phyloP scores from a whole-genome alignment of 805 yeast species.

The Zygosaccharomyces siamensis region DNA sequence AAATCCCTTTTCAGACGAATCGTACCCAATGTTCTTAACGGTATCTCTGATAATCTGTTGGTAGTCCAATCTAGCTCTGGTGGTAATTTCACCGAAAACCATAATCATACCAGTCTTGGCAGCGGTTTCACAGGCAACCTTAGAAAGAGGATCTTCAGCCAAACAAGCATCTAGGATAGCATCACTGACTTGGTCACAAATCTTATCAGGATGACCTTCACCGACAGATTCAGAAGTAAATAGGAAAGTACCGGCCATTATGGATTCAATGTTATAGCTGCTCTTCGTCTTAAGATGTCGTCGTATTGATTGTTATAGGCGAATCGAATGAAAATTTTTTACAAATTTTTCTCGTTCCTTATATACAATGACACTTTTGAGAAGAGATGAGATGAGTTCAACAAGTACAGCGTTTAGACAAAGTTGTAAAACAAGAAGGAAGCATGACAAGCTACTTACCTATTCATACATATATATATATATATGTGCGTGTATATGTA shows the following conservation, averaged over 20 bases:
- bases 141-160: slow-evolving; percentile 91
- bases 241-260: slow-evolving; percentile 45
- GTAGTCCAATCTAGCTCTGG: slow-evolving; percentile 91
- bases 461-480: not conserved
- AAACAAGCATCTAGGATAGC: slow-evolving; percentile 98
- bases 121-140: slow-evolving; percentile 99
- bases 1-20: slow-evolving; percentile 91
- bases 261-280: not conserved
- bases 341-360: slow-evolving; percentile 3
- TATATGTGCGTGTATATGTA: not conserved
- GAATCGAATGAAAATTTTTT: not conserved
- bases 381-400: not conserved
- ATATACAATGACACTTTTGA: slow-evolving; percentile 1
- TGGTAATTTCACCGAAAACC: slow-evolving; percentile 99
- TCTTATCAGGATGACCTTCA: slow-evolving; percentile 93
- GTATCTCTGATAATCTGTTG: slow-evolving; percentile 98
- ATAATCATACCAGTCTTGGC: slow-evolving; percentile 98
- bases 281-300: not conserved
- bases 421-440: not conserved
- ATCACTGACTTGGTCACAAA: slow-evolving; percentile 98
- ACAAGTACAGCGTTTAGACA: not conserved
- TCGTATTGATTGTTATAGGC: not conserved
- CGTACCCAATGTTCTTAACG: slow-evolving; percentile 97
- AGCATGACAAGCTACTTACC: not conserved
- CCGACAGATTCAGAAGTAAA: slow-evolving; percentile 88